phyloP scores from a whole-genome alignment of 371 early-diverging fungal genomes.

The Funneliformis caledonium region DNA sequence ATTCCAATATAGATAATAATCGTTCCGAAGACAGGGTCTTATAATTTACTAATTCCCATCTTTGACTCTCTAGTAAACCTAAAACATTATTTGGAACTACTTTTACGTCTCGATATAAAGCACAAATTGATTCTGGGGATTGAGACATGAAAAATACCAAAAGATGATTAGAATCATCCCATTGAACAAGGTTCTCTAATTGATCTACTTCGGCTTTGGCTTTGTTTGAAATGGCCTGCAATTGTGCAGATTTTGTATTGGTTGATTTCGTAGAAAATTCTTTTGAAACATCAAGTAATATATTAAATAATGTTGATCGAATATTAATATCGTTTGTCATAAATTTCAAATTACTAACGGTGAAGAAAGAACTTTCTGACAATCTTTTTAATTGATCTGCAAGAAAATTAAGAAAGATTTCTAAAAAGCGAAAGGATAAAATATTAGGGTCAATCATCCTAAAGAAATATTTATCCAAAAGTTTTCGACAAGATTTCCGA shows the following conservation, averaged over 20 bases:
- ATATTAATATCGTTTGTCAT: conserved; percentile 24
- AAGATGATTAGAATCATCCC: conserved; percentile 35
- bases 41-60: conserved; percentile 23
- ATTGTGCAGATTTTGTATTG: conserved; percentile 21
- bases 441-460: neutral
- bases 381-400: conserved; percentile 35
- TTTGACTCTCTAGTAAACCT: conserved; percentile 15
- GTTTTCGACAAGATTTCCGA: neutral
- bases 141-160: conserved; percentile 31
- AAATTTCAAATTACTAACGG: conserved; percentile 29
- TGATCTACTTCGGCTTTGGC: neutral
- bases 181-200: neutral
- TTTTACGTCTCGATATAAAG: conserved; percentile 26
- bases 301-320: conserved; percentile 9
- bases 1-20: conserved; percentile 17
- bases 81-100: conserved; percentile 23
- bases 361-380: conserved; percentile 34
- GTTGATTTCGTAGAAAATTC: conserved; percentile 38
- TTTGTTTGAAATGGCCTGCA: neutral
- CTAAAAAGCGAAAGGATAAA: conserved; percentile 21
- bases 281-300: conserved; percentile 27
- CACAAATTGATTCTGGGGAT: conserved; percentile 34
- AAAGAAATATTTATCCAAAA: conserved; percentile 13
- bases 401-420: conserved; percentile 34
- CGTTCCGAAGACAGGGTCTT: neutral